Conservation (phyloP, 768 basidiomycete species). For the Paxillus involutus region DNA sequence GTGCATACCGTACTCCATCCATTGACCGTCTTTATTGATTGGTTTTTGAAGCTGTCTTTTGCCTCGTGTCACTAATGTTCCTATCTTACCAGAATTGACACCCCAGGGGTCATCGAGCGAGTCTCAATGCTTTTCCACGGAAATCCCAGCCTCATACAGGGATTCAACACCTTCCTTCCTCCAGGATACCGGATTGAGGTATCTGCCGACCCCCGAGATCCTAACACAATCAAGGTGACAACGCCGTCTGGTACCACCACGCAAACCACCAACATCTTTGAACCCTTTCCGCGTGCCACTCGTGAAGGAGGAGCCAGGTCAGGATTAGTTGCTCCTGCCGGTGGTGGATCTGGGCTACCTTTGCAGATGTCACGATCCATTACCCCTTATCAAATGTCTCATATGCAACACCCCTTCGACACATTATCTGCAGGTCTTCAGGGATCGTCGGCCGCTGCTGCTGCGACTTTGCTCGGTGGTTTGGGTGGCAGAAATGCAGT, state of each 20-base stretch:
- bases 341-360: conserved; percentile 32
- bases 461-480: conserved; percentile 65
- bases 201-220: conserved; percentile 66
- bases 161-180: conserved; percentile 97
- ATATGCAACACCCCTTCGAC: conserved; percentile 31
- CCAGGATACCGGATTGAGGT: conserved; percentile 92
- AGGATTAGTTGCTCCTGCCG: conserved; percentile 24
- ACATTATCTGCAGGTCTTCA: conserved; percentile 48
- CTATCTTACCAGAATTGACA: conserved; percentile 74
- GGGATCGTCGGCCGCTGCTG: conserved; percentile 51
- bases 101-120: conserved; percentile 94
- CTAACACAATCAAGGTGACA: conserved; percentile 77
- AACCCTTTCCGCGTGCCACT: conserved; percentile 29
- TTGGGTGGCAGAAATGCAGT: conserved; percentile 49
- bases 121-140: conserved; percentile 92
- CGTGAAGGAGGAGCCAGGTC: conserved; percentile 26
- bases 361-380: conserved; percentile 47
- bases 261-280: conserved; percentile 52
- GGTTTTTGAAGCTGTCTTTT: not conserved
- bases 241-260: conserved; percentile 74
- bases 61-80: conserved; percentile 9
- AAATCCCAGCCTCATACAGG: conserved; percentile 87
- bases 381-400: conserved; percentile 47
- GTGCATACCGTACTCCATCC: not conserved
- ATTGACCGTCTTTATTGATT: conserved; percentile 6